Base-by-base conservation (phyloP, 1,139 yeast species). In the Torulaspora globosa region DNA sequence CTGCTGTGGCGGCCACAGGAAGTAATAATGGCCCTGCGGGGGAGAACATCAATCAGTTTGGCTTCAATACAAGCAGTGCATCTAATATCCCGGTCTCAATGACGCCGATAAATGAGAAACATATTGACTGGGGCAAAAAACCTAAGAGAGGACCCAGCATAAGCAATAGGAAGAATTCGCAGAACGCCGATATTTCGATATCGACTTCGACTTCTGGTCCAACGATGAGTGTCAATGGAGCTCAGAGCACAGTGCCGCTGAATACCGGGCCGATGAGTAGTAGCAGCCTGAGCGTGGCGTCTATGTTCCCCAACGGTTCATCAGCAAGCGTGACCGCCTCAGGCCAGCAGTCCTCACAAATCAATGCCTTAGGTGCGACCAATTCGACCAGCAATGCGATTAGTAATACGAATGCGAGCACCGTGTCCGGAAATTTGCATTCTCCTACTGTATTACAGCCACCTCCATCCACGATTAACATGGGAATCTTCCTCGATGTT, bases 101-200 rank as follows among this genome's bases (percentile, higher is more conserved):
- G 94, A 84, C 94, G 0, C 94, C 92, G 0, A 80, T 84, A 1
- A 74, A 85, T 1, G 94, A 84, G 56, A 80, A 74, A 55, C 78
- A 66, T 18, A 56, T 58, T 44, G 64, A 62, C 48, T 52, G 53
- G 36, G 46, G 55, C 5, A 44, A 41, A 40, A 53, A 54, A 46
- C 32, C 58, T 5, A 58, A 57, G 52, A 51, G 63, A 43, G 56
- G 62, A 27, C 58, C 56, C 7, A 60, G 66, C 38, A 49, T 53
- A 10, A 43, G 55, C 23, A 55, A 54, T 11, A 48, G 58, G 16
- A 58, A 53, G 29, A 50, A 44, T 35, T 47, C 52, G 3, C 51
- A 49, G 19, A 44, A 36, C 24, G 41, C 48, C 9, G 49, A 39
- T 11, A 41, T 49, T 12, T 12, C 24, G 5, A 11, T 29, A 5